Percentiles rank a stretch among this genome's conserved stretches.
phyloP scores from a whole-genome alignment of 495 filamentous ascomycete species.

The Neurospora cerealis region DNA sequence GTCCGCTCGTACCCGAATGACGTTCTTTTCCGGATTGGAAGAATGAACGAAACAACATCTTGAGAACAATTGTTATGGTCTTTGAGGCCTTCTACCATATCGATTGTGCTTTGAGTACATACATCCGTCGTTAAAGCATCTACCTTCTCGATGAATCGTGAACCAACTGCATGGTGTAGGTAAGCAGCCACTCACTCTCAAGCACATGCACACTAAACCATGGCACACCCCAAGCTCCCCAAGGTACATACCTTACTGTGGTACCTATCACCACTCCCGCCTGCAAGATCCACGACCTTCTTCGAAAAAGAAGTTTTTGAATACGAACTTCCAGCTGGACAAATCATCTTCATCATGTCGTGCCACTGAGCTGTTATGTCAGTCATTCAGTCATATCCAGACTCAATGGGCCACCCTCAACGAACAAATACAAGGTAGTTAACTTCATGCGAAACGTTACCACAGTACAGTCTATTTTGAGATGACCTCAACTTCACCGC shows the following conservation, averaged over 20 bases:
- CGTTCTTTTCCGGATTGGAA: neutral
- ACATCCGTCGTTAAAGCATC: neutral
- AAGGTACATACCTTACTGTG: neutral
- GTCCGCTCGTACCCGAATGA: neutral
- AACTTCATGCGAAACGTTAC: neutral
- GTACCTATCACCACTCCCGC: neutral
- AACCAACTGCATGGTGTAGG: neutral
- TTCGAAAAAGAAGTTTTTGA: neutral
- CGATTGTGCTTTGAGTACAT: neutral
- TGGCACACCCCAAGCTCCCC: neutral
- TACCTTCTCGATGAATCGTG: neutral
- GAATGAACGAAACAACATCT: neutral
- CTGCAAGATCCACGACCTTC: neutral
- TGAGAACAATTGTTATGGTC: neutral
- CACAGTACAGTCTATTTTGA: neutral
- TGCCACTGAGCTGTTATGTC: neutral
- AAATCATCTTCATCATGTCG: neutral
- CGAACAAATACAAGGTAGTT: neutral
- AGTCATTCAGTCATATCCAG: neutral
- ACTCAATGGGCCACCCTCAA: neutral
- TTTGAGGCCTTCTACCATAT: neutral
- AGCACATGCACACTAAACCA: neutral
- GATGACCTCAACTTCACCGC: neutral
- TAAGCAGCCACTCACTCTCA: neutral
- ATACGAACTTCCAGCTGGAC: neutral